Evolutionary conservation across 768 basidiomycete species (phyloP).

Genomic region (Macrolepiota fuliginosa): DNA sequence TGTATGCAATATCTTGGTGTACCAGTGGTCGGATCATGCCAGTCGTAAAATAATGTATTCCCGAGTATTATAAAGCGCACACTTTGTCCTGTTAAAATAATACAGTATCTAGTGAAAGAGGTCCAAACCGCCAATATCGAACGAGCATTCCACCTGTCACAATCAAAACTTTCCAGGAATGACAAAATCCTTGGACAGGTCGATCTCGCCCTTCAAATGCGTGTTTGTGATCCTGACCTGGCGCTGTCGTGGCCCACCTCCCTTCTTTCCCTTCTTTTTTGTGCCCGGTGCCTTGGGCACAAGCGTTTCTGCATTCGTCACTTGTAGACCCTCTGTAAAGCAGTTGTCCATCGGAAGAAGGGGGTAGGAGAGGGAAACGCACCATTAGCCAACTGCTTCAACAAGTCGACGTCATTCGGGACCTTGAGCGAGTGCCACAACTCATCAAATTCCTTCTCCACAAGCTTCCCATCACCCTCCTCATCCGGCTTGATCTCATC

Average conservation of each 20-base stretch:
- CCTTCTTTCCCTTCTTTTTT: constrained; percentile 85
- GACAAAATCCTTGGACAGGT: constrained; percentile 72
- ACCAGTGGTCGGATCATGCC: no score
- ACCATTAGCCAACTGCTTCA: constrained; percentile 77
- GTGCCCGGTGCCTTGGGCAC: constrained; percentile 50
- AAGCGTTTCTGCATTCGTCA: constrained; percentile 64
- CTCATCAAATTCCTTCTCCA: constrained; percentile 87
- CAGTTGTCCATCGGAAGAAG: constrained; percentile 10
- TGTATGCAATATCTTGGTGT: no score
- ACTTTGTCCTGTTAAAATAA: no score
- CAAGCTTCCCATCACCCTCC: constrained; percentile 63
- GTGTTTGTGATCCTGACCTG: constrained; percentile 85
- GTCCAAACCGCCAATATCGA: no score
- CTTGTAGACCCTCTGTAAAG: constrained; percentile 71
- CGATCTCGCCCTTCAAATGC: constrained; percentile 84
- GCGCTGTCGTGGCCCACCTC: constrained; percentile 68
- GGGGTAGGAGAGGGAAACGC: neutral
- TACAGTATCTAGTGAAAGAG: no score
- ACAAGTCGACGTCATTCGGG: constrained; percentile 81
- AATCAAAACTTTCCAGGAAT: constrained; percentile 38
- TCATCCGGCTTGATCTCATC: constrained; percentile 83
- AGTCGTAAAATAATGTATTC: no score
- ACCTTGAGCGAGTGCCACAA: constrained; percentile 85
- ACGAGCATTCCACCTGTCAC: no score
- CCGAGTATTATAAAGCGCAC: no score